Evolutionary conservation across 2,329 filamentous ascomycete genomes (phyloP), one percentile per base, ranked within the genome.

Genomic region (Cladosporium colombiae): DNA sequence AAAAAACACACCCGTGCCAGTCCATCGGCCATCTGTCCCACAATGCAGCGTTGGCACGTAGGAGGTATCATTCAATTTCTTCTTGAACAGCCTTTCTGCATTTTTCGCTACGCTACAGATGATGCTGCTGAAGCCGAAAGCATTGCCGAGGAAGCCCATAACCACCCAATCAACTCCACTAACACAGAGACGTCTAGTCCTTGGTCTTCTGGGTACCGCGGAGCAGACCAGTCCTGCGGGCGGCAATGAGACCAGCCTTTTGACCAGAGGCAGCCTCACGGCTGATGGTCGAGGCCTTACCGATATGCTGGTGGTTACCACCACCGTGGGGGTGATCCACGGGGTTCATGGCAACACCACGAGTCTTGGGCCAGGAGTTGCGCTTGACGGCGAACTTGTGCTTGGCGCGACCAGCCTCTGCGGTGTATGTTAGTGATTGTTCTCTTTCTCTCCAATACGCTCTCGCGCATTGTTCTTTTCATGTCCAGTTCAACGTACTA

Each of bases 321-420:
- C 82, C 82, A 82, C 82, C 82, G 81, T 84, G 82, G 77, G 82
- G 82, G 89, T 99, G 95, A 86, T 99, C 95, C 80, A 99, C 95
- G 79, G 95, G 95, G 88, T 99, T 99, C 95, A 99, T 99, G 85
- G 95, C 95, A 90, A 99, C 95, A 97, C 95, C 95, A 95, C 95
- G 94, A 88, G 95, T 99, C 92, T 96, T 97, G 85, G 95, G 95
- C 95, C 95, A 99, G 81, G 89, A 94, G 92, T 99, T 98, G 82
- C 95, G 93, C 93, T 99, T 99, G 86, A 97, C 96, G 77, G 93
- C 93, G 86, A 97, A 99, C 91, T 99, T 99, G 83, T 98, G 94
- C 92, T 98, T 99, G 80, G 95, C 95, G 81, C 95, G 92, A 80
- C 94, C 98, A 79, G 95, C 95, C 94, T 99, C 89, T 91, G 86